Base-by-base conservation (phyloP, 306 rosid genomes). In the Fragaria vesca region DNA sequence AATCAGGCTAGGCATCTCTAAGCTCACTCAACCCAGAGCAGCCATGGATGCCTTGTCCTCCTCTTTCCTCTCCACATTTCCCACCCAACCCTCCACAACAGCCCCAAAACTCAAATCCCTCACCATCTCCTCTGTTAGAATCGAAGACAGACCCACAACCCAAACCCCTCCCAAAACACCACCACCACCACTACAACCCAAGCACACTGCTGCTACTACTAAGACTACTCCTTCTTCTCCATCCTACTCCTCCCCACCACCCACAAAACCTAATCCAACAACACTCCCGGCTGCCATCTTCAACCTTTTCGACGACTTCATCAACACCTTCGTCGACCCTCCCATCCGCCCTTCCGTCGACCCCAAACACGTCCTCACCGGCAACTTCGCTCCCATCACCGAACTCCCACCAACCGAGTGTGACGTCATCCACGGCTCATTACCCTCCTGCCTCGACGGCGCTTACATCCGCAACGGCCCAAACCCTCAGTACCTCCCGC, bases 391-490 rank as follows among this genome's bases (percentile, higher is more conserved):
- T 16, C 98, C 98, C 0, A 88, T 94, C 0, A 48, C 80, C 48
- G 98, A 94, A 75, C 96, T 90, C 12, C 95, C 97, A 0, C 98
- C 97, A 0, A 92, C 95, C 0, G 84, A 87, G 46, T 95, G 98
- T 20, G 21, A 83, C 8, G 16, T 91, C 46, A 69, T 86, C 0
- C 16, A 89, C 3, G 97, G 97, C 26, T 36, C 91, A 0, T 78
- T 94, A 4, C 97, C 96, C 0, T 74, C 86, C 0, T 89, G 84
- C 55, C 93, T 91, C 1, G 81, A 89, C 50, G 98, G 98, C 1
- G 97, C 92, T 0, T 95, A 95, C 80, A 92, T 94, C 32, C 83
- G 97, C 68, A 94, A 92, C 66, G 98, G 98, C 18, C 98, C 98
- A 0, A 94, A 94, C 83, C 97, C 98, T 0, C 98, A 94, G 54